Base-by-base conservation (phyloP, 2,329 filamentous ascomycete species). In the Zymoseptoria passerinii region DNA sequence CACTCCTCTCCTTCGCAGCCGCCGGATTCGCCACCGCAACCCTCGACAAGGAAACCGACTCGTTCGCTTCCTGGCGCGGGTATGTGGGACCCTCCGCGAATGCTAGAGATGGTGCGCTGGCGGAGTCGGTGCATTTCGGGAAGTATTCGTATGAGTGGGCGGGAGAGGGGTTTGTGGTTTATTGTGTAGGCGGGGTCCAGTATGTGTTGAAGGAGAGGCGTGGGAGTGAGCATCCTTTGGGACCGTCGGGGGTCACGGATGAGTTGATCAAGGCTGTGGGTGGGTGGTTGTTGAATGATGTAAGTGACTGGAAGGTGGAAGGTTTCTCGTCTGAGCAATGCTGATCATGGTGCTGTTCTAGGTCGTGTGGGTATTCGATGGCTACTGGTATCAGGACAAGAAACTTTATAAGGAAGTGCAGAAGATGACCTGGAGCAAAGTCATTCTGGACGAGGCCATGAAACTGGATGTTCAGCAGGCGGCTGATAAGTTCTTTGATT, bases 391-490 rank as follows among this genome's bases (percentile, higher is more conserved):
- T 9, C 72, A 72, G 52, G 72, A 70, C 59, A 69, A 70, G 16
- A 66, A 70, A 44, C 65, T 78, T 6, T 78, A 70, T 63, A 59
- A 72, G 23, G 65, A 73, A 59, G 74, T 78, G 16, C 61, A 73
- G 63, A 76, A 77, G 61, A 69, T 73, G 7, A 68, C 62, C 27
- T 78, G 76, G 76, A 71, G 75, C 23, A 74, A 78, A 53, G 75
- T 78, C n/a, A 78, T 79, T 52, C 66, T 79, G 13, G 75, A 78
- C 56, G 69, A 73, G 28, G 67, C 67, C 19, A 72, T 75, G 70
- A 78, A 78, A 66, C 71, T 72, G 50, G 75, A 74, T 19, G 66
- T 78, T 10, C 71, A 72, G 2, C 55, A 61, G 44, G 64, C 70
- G 18, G 70, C 72, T 7, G 67, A 70, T 51, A 75, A 73, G n/a